phyloP scores from a whole-genome alignment of 192 early-diverging fungal species.

The Polychytrium aggregatum region DNA sequence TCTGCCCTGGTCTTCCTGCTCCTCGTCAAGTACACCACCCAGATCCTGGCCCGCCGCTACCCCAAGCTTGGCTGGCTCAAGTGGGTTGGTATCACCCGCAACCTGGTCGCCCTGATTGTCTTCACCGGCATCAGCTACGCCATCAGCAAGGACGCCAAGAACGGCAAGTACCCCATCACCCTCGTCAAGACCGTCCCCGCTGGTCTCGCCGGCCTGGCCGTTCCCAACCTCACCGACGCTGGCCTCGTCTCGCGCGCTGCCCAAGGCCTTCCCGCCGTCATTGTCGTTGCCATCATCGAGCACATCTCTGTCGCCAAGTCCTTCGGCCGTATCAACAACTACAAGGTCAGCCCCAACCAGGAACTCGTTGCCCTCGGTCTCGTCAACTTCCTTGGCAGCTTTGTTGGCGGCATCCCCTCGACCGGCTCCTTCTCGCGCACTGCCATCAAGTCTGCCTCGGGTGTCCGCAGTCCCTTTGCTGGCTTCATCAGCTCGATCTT shows the following conservation, averaged over 20 bases:
- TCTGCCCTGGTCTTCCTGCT: constrained; percentile 29
- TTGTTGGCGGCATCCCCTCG: constrained; percentile 77
- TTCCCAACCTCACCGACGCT: constrained; percentile 31
- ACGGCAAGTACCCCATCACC: constrained; percentile 10
- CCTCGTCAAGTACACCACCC: constrained; percentile 18
- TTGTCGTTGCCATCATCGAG: constrained; percentile 75
- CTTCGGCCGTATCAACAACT: constrained; percentile 76
- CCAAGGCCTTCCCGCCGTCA: constrained; percentile 52
- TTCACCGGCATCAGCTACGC: constrained; percentile 59
- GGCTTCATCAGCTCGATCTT: constrained; percentile 66
- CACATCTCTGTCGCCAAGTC: constrained; percentile 83
- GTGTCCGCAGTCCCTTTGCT: constrained; percentile 69
- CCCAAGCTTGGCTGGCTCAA: constrained; percentile 34
- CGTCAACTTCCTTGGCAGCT: constrained; percentile 76
- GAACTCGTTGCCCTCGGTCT: constrained; percentile 81
- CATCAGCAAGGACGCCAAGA: constrained; percentile 32
- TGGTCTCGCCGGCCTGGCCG: constrained; percentile 46
- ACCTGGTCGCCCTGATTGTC: constrained; percentile 63
- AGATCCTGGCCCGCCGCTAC: constrained; percentile 2
- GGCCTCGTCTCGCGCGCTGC: constrained; percentile 9
- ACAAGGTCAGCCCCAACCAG: constrained; percentile 75
- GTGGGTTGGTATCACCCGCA: constrained; percentile 59
- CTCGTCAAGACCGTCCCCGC: constrained; percentile 63
- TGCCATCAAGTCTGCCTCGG: constrained; percentile 82
- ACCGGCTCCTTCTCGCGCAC: constrained; percentile 92